A percentile compares a stretch with the other conserved stretches of the same genome.
phyloP scores from a whole-genome alignment of 1,284 basidiomycete species.

The Ceratobasidium sp. region DNA sequence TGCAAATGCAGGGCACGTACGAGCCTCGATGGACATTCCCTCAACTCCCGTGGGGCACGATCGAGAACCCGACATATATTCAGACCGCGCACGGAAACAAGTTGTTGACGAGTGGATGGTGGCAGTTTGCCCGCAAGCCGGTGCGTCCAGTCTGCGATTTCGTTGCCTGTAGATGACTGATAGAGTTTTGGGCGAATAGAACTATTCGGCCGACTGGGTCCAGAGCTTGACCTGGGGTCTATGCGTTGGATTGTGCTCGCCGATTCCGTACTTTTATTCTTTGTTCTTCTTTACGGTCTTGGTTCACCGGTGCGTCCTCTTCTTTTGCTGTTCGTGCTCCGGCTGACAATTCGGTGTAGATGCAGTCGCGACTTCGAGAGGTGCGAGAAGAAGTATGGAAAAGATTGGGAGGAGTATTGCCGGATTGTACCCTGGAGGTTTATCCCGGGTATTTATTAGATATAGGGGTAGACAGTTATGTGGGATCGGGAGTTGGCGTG shows the following conservation, averaged over 20 bases:
- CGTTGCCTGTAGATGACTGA: not conserved
- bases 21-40: too few species aligned
- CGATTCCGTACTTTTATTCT: constrained; percentile 96
- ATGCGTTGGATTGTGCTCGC: constrained; percentile 81
- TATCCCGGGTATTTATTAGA: constrained; percentile 72
- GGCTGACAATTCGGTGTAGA: constrained; percentile 57
- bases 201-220: too few species aligned
- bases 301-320: constrained; percentile 64
- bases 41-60: too few species aligned
- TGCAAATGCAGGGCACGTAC: too few species aligned
- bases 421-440: constrained; percentile 89
- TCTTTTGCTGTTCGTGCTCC: not conserved
- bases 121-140: too few species aligned
- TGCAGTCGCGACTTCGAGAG: constrained; percentile 89
- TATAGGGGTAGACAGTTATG: not conserved
- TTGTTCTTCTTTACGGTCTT: constrained; percentile 93
- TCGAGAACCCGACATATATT: too few species aligned
- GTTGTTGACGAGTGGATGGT: too few species aligned
- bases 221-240: too few species aligned
- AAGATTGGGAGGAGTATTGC: constrained; percentile 95
- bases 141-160: too few species aligned
- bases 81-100: too few species aligned
- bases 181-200: not conserved
- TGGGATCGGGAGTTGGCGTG: not conserved
- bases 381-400: constrained; percentile 93